Evolutionary conservation across 2,329 filamentous ascomycete genomes (phyloP).

Genomic region (Fusarium clavum): DNA sequence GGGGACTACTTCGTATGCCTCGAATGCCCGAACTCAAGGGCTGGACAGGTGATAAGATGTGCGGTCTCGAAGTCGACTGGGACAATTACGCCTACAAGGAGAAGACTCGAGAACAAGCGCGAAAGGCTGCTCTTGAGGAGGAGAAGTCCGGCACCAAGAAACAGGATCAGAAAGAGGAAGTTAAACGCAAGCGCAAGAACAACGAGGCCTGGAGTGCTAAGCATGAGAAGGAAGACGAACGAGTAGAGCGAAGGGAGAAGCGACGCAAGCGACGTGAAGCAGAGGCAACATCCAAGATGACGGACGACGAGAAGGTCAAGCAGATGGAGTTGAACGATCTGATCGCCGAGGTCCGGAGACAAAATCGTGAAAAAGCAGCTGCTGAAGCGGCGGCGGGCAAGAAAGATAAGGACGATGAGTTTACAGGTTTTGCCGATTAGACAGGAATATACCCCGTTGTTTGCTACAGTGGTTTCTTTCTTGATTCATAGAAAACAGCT

Average conservation of each 20-base stretch:
- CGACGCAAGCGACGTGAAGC: constrained; percentile 73
- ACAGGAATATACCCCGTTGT: constrained; percentile 45
- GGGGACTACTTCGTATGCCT: constrained; percentile 87
- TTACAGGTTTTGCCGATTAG: constrained; percentile 69
- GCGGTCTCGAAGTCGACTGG: constrained; percentile 75
- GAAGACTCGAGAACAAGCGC: constrained; percentile 74
- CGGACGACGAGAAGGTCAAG: constrained; percentile 74
- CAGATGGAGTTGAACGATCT: constrained; percentile 72
- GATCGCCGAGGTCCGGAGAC: constrained; percentile 71
- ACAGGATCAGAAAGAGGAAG: constrained; percentile 55
- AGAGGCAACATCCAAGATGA: constrained; percentile 72
- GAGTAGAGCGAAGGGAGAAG: constrained; percentile 72
- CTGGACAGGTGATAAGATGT: constrained; percentile 75
- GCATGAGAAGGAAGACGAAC: constrained; percentile 72
- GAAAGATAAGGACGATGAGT: constrained; percentile 61
- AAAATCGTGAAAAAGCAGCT: constrained; percentile 61
- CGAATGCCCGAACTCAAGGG: constrained; percentile 91
- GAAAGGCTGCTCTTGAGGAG: constrained; percentile 67
- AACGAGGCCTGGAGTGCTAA: constrained; percentile 80
- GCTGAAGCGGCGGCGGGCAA: constrained; percentile 44
- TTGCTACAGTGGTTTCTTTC: neutral
- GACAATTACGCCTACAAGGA: constrained; percentile 77
- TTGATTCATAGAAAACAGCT: neutral
- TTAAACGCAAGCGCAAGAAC: constrained; percentile 68
- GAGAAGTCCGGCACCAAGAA: constrained; percentile 55